These are phyloP conservation scores for Ophiostoma ips DNA, from an alignment of 2,329 filamentous ascomycete species.

Conservation along the genomic window DNA sequence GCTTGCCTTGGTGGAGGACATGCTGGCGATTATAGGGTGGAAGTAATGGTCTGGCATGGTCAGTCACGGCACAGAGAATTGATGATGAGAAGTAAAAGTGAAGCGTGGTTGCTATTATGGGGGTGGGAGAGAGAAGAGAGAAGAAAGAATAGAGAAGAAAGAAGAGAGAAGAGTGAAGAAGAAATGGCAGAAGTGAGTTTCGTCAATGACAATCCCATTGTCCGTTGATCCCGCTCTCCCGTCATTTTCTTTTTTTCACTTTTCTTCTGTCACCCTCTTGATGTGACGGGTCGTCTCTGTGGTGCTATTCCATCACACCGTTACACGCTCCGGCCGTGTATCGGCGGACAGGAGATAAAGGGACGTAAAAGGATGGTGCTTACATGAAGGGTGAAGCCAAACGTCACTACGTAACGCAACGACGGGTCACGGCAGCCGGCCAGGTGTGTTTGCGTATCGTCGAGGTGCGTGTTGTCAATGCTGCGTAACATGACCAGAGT, in stretches of 20 bases:
- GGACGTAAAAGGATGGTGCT: too few relatives aligned
- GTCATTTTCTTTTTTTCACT: too few relatives aligned
- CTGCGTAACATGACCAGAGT: neutral
- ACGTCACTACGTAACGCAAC: slow-evolving; percentile 2
- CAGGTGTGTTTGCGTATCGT: neutral
- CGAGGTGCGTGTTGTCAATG: neutral
- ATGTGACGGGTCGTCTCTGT: neutral
- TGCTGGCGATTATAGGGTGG: neutral
- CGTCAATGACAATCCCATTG: too few relatives aligned
- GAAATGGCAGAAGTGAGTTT: neutral
- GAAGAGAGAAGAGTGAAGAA: neutral
- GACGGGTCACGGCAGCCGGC: slow-evolving; percentile 2
- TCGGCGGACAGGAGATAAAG: neutral
- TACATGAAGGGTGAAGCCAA: neutral
- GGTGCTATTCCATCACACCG: neutral
- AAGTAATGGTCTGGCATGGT: neutral
- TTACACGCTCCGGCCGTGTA: neutral
- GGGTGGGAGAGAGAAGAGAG: neutral
- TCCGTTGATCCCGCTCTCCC: too few relatives aligned
- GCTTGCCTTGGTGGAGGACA: neutral
- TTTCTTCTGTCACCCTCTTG: too few relatives aligned
- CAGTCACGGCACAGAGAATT: neutral
- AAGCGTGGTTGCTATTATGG: neutral
- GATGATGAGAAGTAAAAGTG: neutral
- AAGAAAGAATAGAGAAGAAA: neutral